These are phyloP conservation scores for Backusella circina DNA, from an alignment of 192 early-diverging fungal species.

Conservation along the genomic window DNA sequence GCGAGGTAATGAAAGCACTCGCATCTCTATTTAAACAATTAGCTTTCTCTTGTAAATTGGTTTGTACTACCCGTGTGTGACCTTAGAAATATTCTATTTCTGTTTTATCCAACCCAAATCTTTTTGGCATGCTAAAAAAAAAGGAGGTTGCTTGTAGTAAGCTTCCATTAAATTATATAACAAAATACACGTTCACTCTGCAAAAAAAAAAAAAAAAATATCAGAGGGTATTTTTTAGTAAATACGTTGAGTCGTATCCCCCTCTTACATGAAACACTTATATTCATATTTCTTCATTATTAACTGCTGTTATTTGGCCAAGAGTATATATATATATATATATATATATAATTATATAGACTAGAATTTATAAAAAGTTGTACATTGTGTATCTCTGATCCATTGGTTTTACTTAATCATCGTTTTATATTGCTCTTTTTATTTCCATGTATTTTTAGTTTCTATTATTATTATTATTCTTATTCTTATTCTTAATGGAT, in stretches of 20 bases:
- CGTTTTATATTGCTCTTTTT: conserved; percentile 1
- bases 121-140: background rate
- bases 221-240: background rate
- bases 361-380: background rate
- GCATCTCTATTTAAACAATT: background rate
- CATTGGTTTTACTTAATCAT: background rate
- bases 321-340: background rate
- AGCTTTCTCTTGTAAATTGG: background rate
- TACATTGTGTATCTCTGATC: background rate
- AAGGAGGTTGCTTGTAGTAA: background rate
- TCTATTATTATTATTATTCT: background rate
- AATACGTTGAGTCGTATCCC: background rate
- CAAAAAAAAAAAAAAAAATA: background rate
- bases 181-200: background rate
- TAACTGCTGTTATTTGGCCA: background rate
- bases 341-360: background rate
- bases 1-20: background rate
- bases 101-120: background rate
- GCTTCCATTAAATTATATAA: background rate
- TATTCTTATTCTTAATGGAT: background rate
- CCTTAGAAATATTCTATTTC: background rate
- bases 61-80: background rate
- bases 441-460: background rate
- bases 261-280: background rate
- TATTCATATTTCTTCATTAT: background rate